Evolutionary conservation across 768 basidiomycete genomes (phyloP), one percentile per base, ranked within the genome.

Genomic region (Ramaria sp.): DNA sequence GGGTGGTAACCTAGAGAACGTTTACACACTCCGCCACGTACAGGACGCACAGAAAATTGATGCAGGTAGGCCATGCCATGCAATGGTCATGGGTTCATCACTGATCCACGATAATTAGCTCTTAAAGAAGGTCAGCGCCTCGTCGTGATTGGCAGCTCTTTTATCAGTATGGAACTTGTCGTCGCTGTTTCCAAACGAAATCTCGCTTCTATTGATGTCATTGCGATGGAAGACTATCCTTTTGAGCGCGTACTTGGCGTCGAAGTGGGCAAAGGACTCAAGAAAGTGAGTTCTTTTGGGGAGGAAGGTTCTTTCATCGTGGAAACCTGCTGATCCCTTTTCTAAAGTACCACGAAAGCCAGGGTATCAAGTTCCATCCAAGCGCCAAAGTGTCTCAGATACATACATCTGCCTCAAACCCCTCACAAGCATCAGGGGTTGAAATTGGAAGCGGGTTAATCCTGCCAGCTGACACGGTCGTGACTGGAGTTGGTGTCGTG

Each of bases 81-180:
- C 15, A 32, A 37, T 59, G 13, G 48, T 56, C 20, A 50, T 51
- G 48, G 55, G 56, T 38, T 1, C 44, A 50, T 51, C 15, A 37
- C 55, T 39, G 56, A 52, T 13, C 51, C 34, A 42, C 42, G 51
- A 9, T 38, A 28, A 42, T 54, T 38, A 85, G 82, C 76, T 48
- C 77, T 76, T 34, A 70, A 85, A 68, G 84, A 88, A 59, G 84
- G 85, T 32, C 87, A 90, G 67, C 73, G 73, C 48, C 66, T 85
- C 56, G 89, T 91, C 30, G 78, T 94, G 12, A 83, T 95, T 58
- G 93, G 93, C 2, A 85, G 82, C 48, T 88, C 85, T 13, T 96
- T 94, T 71, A 96, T 96, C 61, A 81, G 85, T 54, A 89, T 96
- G 89, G 88, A 93, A 65, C 72, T 91, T n/a, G 88, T 89, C 6